Evolutionary conservation across 345 rosid species (phyloP).

Genomic region (Acer saccharum): DNA sequence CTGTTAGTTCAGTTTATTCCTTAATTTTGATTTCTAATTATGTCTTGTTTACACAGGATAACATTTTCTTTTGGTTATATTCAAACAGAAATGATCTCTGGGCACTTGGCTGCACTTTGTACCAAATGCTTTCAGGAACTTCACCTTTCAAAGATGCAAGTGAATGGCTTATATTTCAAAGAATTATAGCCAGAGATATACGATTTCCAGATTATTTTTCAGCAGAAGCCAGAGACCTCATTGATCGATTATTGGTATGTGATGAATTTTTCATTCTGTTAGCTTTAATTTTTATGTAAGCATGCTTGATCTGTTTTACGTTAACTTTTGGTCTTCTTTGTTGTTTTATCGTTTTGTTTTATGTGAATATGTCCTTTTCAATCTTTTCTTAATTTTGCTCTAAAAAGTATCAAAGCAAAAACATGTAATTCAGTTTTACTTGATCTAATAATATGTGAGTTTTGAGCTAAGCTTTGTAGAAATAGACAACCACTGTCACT

Average conservation of each 20-base stretch:
- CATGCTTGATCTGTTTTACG: neutral
- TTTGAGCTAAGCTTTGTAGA: neutral
- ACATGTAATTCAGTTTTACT: neutral
- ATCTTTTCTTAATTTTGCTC: neutral
- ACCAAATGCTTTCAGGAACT: conserved; percentile 99
- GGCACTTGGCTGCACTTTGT: conserved; percentile 99
- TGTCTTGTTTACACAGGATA: conserved; percentile 30
- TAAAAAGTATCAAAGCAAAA: neutral
- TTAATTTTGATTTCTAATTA: conserved; percentile 19
- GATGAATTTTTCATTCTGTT: conserved; percentile 17
- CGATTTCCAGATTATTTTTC: conserved; percentile 90
- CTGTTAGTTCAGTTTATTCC: conserved; percentile 11
- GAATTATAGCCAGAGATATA: conserved; percentile 91
- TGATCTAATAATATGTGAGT: neutral
- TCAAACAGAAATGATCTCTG: conserved; percentile 92
- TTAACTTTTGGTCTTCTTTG: conserved; percentile 12
- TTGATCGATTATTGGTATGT: conserved; percentile 82
- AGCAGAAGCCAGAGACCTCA: conserved; percentile 82
- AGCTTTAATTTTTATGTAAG: neutral
- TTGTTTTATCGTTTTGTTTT: neutral
- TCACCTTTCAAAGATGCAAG: conserved; percentile 98
- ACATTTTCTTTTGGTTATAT: conserved; percentile 36
- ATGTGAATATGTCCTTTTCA: neutral
- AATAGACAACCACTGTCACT: too few relatives aligned
- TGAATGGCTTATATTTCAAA: conserved; percentile 98